Evolutionary conservation across 1,139 yeast genomes (phyloP), one percentile per base, ranked within the genome.

Genomic region (Suhomyces bolitotheri): DNA sequence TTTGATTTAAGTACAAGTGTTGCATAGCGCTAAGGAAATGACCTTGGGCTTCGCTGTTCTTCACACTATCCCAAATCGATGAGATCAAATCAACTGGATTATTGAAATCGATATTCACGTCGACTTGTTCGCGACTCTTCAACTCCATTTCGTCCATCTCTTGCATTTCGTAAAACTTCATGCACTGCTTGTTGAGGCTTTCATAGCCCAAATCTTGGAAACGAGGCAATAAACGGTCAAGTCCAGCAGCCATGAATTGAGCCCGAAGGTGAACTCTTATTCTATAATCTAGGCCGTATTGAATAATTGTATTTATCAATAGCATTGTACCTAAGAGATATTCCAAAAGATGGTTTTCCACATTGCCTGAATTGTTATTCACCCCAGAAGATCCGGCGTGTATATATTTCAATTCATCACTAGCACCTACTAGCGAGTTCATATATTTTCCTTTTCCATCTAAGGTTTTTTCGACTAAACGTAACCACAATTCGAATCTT

Each of bases 401-500:
- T 14, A 70, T 68, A 10, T 77, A 66, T 43, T 80, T 80, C 38
- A 81, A 71, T 47, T 92, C 97, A n/a, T 84, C 95, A 43, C 90
- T 82, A 1, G 97, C 96, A 2, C 97, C 97, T 7, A 92, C 97
- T 49, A 83, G 63, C 1, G 96, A 86, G 11, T 96, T 95, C 72
- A 84, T 72, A 42, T 67, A 68, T 50, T 80, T 83, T 9, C 97
- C 97, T 47, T 92, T 73, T 1, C 97, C 97, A 44, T 84, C 90
- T 34, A 92, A 56, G 0, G 95, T 81, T 39, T 79, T 75, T 39
- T 78, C 85, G 4, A 88, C 83, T 8, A 83, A 67, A 47, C 74
- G 69, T 35, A 90, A 58, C 97, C 97, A 92, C n/a, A 86, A 77
- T 49, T 87, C 95, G 49, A 87, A 84, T 32, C 90, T 68, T 50